phyloP scores from a whole-genome alignment of 768 basidiomycete species.

The Russula sp. region DNA sequence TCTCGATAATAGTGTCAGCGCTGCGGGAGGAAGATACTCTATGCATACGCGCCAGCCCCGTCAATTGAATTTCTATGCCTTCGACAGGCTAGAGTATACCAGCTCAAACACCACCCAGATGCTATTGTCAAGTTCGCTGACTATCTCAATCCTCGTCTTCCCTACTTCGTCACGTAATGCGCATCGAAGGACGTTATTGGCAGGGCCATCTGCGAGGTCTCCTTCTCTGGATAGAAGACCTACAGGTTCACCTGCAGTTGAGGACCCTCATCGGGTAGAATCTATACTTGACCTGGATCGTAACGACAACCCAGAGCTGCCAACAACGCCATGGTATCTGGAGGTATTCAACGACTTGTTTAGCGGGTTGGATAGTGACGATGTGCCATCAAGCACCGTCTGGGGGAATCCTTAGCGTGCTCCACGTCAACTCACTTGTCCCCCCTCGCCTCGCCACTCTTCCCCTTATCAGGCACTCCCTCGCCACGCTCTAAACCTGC shows the following conservation, averaged over 20 bases:
- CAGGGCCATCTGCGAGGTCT: neutral
- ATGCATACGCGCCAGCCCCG: slow-evolving; percentile 49
- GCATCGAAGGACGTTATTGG: neutral
- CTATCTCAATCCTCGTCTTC: slow-evolving; percentile 26
- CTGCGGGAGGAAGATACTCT: slow-evolving; percentile 37
- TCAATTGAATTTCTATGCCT: slow-evolving; percentile 58
- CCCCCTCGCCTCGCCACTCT: slow-evolving; percentile 1
- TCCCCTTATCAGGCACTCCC: neutral
- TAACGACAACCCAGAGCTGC: neutral
- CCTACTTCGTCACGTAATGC: neutral
- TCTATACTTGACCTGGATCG: neutral
- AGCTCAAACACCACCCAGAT: slow-evolving; percentile 52
- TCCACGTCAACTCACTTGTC: slow-evolving; percentile 8
- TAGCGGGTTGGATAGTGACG: slow-evolving; percentile 1
- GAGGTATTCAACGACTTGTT: slow-evolving; percentile 11
- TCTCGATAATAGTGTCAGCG: neutral
- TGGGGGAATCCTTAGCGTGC: slow-evolving; percentile 2
- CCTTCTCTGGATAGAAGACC: neutral
- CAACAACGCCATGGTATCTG: slow-evolving; percentile 4
- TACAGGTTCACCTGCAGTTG: neutral
- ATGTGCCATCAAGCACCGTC: neutral
- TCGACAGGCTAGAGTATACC: slow-evolving; percentile 48
- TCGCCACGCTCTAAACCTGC: neutral
- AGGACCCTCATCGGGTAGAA: neutral
- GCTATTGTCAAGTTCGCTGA: slow-evolving; percentile 54